A percentile compares a stretch with the other conserved stretches of the same genome.
phyloP scores from a whole-genome alignment of 805 yeast genomes.

The Ogataea naganishii region DNA sequence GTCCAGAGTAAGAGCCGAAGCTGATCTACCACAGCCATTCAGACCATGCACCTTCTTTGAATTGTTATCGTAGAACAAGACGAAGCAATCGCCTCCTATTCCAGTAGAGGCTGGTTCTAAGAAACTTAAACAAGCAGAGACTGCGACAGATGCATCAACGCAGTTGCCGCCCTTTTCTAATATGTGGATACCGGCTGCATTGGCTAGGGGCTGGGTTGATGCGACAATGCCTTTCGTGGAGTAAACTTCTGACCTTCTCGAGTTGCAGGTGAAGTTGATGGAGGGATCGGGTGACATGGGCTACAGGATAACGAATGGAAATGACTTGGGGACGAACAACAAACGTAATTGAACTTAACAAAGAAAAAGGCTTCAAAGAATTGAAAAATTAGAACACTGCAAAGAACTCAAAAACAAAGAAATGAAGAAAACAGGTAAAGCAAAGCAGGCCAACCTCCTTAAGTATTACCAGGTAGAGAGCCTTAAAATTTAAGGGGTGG shows the following conservation, averaged over 20 bases:
- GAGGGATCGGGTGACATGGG: too few relatives aligned
- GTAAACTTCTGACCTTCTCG: conserved; percentile 68
- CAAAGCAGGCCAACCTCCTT: too few relatives aligned
- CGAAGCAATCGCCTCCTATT: conserved; percentile 64
- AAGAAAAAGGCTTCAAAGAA: too few relatives aligned
- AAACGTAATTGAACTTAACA: too few relatives aligned
- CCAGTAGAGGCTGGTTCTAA: conserved; percentile 56
- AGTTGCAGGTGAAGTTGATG: too few relatives aligned
- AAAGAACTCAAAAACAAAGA: too few relatives aligned
- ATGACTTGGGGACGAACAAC: too few relatives aligned
- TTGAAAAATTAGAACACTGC: too few relatives aligned
- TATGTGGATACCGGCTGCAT: conserved; percentile 61
- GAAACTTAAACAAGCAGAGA: conserved; percentile 45
- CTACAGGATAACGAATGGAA: too few relatives aligned
- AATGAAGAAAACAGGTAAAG: too few relatives aligned
- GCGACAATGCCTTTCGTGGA: conserved; percentile 67
- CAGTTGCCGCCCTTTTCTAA: conserved; percentile 68
- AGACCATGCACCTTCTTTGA: conserved; percentile 51
- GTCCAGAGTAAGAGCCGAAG: conserved; percentile 40
- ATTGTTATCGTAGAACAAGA: conserved; percentile 43
- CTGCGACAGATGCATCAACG: conserved; percentile 57
- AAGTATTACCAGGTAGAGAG: too few relatives aligned
- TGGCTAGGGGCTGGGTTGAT: conserved; percentile 70
- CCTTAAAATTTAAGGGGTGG: too few relatives aligned
- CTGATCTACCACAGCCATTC: conserved; percentile 72